phyloP scores from a whole-genome alignment of 2,329 filamentous ascomycete genomes.

The Esteya vermicola region DNA sequence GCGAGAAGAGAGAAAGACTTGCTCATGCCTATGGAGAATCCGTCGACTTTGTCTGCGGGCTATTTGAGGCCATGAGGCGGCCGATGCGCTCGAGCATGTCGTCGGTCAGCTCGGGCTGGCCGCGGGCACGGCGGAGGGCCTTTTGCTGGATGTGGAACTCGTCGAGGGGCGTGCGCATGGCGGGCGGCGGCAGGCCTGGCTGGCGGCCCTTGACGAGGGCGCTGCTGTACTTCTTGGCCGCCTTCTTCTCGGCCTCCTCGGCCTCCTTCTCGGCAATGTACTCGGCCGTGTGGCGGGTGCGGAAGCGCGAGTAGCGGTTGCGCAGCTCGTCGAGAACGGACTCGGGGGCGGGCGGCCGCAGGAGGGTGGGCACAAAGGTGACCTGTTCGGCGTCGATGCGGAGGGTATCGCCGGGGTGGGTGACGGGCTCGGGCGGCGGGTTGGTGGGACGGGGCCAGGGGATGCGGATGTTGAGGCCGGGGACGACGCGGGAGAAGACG shows the following conservation, averaged over 20 bases:
- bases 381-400: conserved; percentile 60
- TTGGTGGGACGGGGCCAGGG: conserved; percentile 51
- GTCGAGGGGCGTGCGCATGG: conserved; percentile 41
- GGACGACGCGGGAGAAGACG: conserved; percentile 45
- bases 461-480: conserved; percentile 57
- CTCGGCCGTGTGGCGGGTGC: conserved; percentile 63
- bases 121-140: conserved; percentile 33
- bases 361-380: conserved; percentile 66
- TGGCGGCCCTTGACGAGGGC: conserved; percentile 11
- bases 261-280: conserved; percentile 42
- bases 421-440: conserved; percentile 32
- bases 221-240: conserved; percentile 8
- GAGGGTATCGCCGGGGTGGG: conserved; percentile 54
- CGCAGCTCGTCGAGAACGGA: conserved; percentile 75
- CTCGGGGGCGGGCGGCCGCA: conserved; percentile 63
- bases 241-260: conserved; percentile 16
- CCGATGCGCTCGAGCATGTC: conserved; percentile 50
- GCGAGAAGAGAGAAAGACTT: too few species aligned
- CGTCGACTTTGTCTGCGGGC: too few species aligned
- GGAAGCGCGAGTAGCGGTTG: conserved; percentile 68
- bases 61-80: conserved; percentile 36
- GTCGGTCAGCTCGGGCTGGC: conserved; percentile 40
- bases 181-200: conserved; percentile 20
- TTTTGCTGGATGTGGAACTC: conserved; percentile 43
- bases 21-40: too few species aligned